phyloP scores from a whole-genome alignment of 495 filamentous ascomycete genomes.

The Thermothielavioides terrestris region DNA sequence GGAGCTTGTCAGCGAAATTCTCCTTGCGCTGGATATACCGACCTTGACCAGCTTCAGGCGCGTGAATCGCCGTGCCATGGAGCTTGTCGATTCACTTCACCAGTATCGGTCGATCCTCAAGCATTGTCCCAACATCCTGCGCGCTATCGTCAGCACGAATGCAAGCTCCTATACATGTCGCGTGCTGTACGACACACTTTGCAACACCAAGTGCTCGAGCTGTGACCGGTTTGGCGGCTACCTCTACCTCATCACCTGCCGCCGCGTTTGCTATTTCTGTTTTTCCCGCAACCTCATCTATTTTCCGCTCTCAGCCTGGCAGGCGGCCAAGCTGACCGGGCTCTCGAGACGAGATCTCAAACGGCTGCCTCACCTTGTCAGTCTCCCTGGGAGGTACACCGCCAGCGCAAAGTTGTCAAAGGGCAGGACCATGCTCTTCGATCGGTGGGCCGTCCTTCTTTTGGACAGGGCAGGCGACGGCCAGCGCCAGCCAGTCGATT shows the following conservation, averaged over 20 bases:
- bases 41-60: constrained; percentile 16
- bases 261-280: neutral
- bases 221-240: neutral
- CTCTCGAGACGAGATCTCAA: neutral
- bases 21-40: constrained; percentile 14
- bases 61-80: constrained; percentile 19
- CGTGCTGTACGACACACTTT: neutral
- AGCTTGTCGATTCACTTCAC: constrained; percentile 16
- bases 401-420: neutral
- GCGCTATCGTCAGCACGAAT: neutral
- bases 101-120: constrained; percentile 3
- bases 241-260: neutral
- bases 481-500: neutral
- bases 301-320: neutral
- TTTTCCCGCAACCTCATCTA: neutral
- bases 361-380: neutral
- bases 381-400: neutral
- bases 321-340: too few species aligned
- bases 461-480: neutral
- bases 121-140: neutral
- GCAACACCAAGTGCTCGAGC: neutral
- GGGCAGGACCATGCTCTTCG: neutral
- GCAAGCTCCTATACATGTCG: neutral
- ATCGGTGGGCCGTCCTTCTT: neutral
- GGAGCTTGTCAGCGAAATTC: constrained; percentile 11